phyloP scores from a whole-genome alignment of 495 filamentous ascomycete species.

The Trichoderma asperelloides region DNA sequence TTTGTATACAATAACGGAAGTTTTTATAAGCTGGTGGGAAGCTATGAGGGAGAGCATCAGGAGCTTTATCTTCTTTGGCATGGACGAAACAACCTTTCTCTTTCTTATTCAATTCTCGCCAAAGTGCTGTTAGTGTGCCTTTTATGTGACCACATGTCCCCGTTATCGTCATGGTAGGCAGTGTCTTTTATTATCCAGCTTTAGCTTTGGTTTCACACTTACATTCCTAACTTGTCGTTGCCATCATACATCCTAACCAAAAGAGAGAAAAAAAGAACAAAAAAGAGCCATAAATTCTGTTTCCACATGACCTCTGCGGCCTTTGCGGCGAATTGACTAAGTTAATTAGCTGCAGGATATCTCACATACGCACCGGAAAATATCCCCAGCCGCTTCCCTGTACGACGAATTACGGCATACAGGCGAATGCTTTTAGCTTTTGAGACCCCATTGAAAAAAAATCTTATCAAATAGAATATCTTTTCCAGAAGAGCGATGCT shows the following conservation, averaged over 20 bases:
- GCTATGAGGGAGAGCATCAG: background rate
- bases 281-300: too few species aligned
- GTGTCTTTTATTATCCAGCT: background rate
- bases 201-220: background rate
- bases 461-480: background rate
- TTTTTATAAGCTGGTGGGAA: background rate
- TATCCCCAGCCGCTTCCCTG: background rate
- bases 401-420: background rate
- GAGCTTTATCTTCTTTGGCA: too few species aligned
- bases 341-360: background rate
- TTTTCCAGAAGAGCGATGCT: background rate
- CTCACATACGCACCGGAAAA: too few species aligned
- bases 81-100: background rate
- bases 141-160: background rate
- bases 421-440: background rate
- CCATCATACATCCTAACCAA: too few species aligned
- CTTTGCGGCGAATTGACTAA: background rate
- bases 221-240: background rate
- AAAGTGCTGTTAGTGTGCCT: background rate
- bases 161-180: background rate
- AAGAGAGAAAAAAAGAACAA: too few species aligned
- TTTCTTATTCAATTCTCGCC: background rate
- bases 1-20: background rate
- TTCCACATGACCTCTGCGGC: too few species aligned
- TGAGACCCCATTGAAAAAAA: background rate